Base-by-base conservation (phyloP, 371 early-diverging fungal genomes). In the Mucor irregularis region DNA sequence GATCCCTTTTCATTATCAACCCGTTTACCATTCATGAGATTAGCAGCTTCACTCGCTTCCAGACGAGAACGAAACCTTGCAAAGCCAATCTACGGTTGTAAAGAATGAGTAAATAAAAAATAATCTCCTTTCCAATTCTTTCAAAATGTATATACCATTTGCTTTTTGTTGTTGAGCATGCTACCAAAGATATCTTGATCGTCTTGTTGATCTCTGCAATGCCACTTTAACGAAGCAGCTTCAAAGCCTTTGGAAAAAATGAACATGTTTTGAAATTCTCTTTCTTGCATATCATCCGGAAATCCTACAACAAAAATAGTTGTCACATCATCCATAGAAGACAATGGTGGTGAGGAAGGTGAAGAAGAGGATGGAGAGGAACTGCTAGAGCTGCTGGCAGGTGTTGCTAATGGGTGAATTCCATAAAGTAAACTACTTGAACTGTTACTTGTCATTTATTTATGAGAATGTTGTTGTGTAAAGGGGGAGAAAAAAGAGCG, bases 251-350 rank as follows among this genome's bases (percentile, higher is more conserved):
- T 85, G 9, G 89, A 88, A 67, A 98, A 97, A 5, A 86, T 89
- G 77, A 98, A 98, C 95, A 96, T 95, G 71, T 95, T 96, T 61
- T 94, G 94, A 62, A 98, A 96, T 75, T 98, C 98, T 60, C 98
- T 74, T 71, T 98, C 98, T 62, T 82, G 83, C 89, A 97, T 93
- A 73, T 98, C 96, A 30, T 96, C 95, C 19, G 98, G 98, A 56
- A 98, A 95, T 4, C 98, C 98, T 16, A 96, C 95, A 2, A 97
- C 95, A 81, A 97, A 98, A 58, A 98, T 95, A 38, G 97, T 96
- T 2, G 93, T 90, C 54, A 98, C 82, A 61, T 87, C 84, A 39
- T 87, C 88, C 10, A 35, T 54, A 9, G 58, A 25, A 26, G 48
- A 53, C 16, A 30, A 51, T 19, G 64, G 50, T 14, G 60, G 49